A percentile compares a stretch with the other conserved stretches of the same genome.
phyloP scores from a whole-genome alignment of 768 basidiomycete species.

The Lactifluus rugatus region DNA sequence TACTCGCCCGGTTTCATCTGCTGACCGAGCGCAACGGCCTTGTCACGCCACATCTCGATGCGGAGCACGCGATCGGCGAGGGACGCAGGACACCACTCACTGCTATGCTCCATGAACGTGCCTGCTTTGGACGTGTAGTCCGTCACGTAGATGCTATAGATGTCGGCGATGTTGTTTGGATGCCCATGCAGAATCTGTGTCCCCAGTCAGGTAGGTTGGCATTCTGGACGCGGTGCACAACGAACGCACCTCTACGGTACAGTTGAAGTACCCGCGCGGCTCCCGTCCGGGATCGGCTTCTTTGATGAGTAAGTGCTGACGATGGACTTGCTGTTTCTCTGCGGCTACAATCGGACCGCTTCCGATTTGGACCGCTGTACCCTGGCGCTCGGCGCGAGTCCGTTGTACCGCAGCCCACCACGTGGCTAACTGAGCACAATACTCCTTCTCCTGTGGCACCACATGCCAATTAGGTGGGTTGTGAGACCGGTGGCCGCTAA shows the following conservation, averaged over 20 bases:
- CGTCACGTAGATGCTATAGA: conserved; percentile 19
- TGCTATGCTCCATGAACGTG: background rate
- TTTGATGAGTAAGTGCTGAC: conserved; percentile 41
- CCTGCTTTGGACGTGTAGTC: conserved; percentile 17
- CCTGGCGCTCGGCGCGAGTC: conserved; percentile 8
- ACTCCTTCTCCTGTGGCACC: background rate
- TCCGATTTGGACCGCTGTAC: conserved; percentile 16
- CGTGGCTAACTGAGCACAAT: conserved; percentile 7
- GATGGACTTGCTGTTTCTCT: conserved; percentile 5
- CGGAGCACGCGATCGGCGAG: conserved; percentile 16
- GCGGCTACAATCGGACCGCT: background rate
- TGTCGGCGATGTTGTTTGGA: conserved; percentile 6
- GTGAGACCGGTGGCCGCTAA: background rate
- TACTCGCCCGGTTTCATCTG: conserved; percentile 20
- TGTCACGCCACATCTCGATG: conserved; percentile 19
- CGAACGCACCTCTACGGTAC: conserved; percentile 33
- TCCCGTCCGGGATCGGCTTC: conserved; percentile 37
- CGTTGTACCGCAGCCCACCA: conserved; percentile 19
- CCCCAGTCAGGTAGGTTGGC: background rate
- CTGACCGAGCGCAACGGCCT: conserved; percentile 10
- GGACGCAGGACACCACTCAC: conserved; percentile 15
- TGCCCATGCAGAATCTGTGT: conserved; percentile 16
- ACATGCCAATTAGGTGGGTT: background rate
- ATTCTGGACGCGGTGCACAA: background rate
- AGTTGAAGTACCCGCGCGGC: conserved; percentile 49